These are phyloP conservation scores for Hemileccinum impolitum DNA, from an alignment of 768 basidiomycete genomes.

Conservation along the genomic window DNA sequence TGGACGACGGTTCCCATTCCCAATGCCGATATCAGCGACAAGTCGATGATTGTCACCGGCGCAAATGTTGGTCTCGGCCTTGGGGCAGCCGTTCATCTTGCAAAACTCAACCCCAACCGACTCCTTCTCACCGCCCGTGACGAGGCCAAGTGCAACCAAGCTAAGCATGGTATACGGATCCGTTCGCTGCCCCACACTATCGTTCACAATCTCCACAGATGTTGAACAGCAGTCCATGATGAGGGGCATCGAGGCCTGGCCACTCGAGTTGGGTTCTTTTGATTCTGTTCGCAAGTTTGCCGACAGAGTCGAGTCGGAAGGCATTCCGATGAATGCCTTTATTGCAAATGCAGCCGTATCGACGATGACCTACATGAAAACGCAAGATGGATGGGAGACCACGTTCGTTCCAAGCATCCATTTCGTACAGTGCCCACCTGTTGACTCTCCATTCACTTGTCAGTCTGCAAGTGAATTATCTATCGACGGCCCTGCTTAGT, in stretches of 20 bases:
- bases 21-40: constrained; percentile 16
- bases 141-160: constrained; percentile 16
- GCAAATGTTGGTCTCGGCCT: constrained; percentile 31
- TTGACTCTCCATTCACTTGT: neutral
- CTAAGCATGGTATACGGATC: constrained; percentile 16
- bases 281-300: constrained; percentile 33
- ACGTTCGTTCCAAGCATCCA: constrained; percentile 23
- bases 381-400: constrained; percentile 36
- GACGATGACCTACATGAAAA: constrained; percentile 18
- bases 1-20: constrained; percentile 26
- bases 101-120: constrained; percentile 22
- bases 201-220: constrained; percentile 10
- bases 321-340: constrained; percentile 26
- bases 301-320: constrained; percentile 26
- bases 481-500: constrained; percentile 34
- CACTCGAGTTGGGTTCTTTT: constrained; percentile 33
- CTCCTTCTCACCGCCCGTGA: constrained; percentile 27
- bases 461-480: constrained; percentile 36
- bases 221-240: constrained; percentile 12
- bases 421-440: too few relatives aligned
- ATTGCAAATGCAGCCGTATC: constrained; percentile 31
- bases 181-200: neutral
- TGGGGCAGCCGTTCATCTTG: constrained; percentile 26
- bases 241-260: constrained; percentile 27
- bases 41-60: constrained; percentile 24